Conservation (phyloP, 78 protist genomes). For the Mastigamoeba balamuthi region DNA sequence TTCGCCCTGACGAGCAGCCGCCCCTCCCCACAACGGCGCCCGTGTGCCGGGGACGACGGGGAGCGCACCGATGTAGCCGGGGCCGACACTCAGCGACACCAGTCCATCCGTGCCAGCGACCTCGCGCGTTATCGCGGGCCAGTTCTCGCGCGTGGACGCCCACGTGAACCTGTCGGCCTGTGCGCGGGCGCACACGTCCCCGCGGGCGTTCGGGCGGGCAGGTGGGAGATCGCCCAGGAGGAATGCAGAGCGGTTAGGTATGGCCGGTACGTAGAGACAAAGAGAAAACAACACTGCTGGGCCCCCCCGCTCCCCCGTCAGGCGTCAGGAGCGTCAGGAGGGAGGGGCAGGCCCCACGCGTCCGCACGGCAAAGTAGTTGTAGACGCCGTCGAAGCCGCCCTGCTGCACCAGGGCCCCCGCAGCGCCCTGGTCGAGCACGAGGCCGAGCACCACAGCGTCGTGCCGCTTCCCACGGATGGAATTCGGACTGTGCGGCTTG, state of each 20-base stretch:
- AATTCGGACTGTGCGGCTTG: neutral
- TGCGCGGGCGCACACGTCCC: neutral
- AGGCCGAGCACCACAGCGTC: neutral
- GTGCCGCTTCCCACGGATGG: conserved; percentile 9
- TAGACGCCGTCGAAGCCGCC: conserved; percentile 41
- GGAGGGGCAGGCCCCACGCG: neutral
- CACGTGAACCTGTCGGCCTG: neutral
- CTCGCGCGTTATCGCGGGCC: neutral
- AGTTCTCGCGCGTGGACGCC: conserved; percentile 33
- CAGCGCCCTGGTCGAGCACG: neutral
- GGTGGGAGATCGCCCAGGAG: no score
- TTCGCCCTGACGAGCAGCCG: neutral
- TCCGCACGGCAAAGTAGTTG: conserved; percentile 37
- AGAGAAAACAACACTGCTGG: neutral
- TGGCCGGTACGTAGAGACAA: neutral
- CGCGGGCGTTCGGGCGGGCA: neutral
- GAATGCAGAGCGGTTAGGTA: neutral
- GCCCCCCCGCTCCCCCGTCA: no score
- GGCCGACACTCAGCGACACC: conserved; percentile 32
- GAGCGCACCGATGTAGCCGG: conserved; percentile 40
- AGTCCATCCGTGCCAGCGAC: conserved; percentile 2
- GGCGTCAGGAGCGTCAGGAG: no score
- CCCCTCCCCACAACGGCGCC: neutral
- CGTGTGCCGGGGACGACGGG: conserved; percentile 25
- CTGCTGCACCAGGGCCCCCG: neutral